Evolutionary conservation across 441 rosid genomes (phyloP).

Genomic region (Hura crepitans): DNA sequence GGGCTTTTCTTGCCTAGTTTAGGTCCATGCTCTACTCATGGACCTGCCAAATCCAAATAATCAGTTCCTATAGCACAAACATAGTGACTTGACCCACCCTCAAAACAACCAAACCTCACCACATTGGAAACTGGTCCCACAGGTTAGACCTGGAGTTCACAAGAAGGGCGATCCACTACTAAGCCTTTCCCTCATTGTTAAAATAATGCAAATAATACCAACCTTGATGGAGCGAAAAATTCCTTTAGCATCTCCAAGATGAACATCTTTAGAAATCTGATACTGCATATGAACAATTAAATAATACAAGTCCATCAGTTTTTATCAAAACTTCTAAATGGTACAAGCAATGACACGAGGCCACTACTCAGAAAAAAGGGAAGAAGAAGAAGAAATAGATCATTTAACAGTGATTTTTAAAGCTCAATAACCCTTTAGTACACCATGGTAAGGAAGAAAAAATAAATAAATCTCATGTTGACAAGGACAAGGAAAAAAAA

Average conservation of each 20-base stretch:
- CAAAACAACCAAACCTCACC: too few relatives aligned
- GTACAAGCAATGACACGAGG: neutral
- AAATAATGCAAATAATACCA: conserved; percentile 28
- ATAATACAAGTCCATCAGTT: neutral
- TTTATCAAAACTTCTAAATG: neutral
- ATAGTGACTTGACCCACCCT: too few relatives aligned
- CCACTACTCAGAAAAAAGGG: neutral
- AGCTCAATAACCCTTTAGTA: neutral
- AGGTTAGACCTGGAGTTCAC: conserved; percentile 5
- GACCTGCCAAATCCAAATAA: neutral
- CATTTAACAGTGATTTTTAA: neutral
- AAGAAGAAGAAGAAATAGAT: neutral
- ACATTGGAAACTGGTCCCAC: conserved; percentile 13
- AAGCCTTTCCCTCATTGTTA: conserved; percentile 4
- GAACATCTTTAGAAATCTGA: conserved; percentile 53
- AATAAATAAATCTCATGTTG: neutral
- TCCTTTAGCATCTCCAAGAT: conserved; percentile 75
- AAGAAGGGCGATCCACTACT: neutral
- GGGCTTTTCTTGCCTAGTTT: neutral
- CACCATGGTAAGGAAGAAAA: neutral
- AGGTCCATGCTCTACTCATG: neutral
- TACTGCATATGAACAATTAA: conserved; percentile 40
- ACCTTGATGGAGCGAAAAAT: conserved; percentile 83
- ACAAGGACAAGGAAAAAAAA: neutral
- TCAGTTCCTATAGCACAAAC: neutral